Evolutionary conservation across 2,329 filamentous ascomycete genomes (phyloP), one percentile per base, ranked within the genome.

Genomic region (Aureobasidium sp.): DNA sequence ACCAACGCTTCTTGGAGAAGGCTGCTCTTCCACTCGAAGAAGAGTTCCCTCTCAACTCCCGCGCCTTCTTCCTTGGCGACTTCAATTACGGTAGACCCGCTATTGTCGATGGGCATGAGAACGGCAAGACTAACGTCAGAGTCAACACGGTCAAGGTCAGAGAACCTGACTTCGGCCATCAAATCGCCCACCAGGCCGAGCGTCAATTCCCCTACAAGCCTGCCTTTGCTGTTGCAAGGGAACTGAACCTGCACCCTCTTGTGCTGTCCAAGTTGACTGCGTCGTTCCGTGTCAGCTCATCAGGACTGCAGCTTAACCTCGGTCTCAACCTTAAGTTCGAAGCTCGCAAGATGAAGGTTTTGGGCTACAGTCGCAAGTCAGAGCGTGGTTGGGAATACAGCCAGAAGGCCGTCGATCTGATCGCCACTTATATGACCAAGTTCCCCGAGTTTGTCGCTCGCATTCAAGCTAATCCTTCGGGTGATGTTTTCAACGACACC

Each of bases 241-340:
- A 88, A 71, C 81, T 99, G 12, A 82, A 84, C 5, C 80, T 99
- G 64, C 92, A 96, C 67, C 88, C 92, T 8, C 81, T 99, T 55
- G 89, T 94, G 2, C 79, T 99, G 36, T 96, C 92, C 75, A 99
- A 96, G 80, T 89, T 99, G 69, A 97, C 94, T 0, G 96, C 94
- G 1, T 92, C 93, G 0, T 97, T 96, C 74, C 89, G 87, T 61
- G 89, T 99, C 62, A 85, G 85, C 20, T 85, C 93, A 4, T 90
- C 90, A 62, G 91, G 89, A 29, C 80, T 91, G 63, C 89, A 90
- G 68, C 82, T 96, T 65, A 99, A 99, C 69, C 79, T 99, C 27
- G 94, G 94, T 0, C 81, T 99, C 64, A 99, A 99, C 70, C 82
- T 99, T 67, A 99, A 99, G 74, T 99, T 99, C 64, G 94, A 99